Evolutionary conservation across 768 basidiomycete genomes (phyloP).

Genomic region (Agrocybe praecox): DNA sequence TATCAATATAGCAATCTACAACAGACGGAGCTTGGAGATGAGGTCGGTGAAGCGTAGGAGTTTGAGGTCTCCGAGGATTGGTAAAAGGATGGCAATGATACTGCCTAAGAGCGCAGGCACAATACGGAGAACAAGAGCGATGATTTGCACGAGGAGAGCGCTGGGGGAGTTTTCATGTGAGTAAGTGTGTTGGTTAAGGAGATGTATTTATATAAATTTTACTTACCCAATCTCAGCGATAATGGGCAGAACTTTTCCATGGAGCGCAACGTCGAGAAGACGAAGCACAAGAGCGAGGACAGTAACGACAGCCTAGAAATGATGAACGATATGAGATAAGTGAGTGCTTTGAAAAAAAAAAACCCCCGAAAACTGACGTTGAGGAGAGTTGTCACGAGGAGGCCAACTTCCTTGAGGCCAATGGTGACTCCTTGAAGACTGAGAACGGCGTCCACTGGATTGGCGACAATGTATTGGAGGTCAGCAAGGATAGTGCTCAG

Average conservation of each 20-base stretch:
- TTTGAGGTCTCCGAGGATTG: conserved; percentile 15
- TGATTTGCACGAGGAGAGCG: conserved; percentile 15
- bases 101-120: conserved; percentile 18
- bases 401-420: conserved; percentile 12
- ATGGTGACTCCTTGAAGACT: conserved; percentile 10
- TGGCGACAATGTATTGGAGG: conserved; percentile 14
- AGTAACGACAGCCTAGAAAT: conserved; percentile 8
- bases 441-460: conserved; percentile 15
- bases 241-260: conserved; percentile 12
- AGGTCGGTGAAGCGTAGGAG: neutral
- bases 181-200: neutral
- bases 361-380: conserved; percentile 17
- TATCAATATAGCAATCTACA: neutral
- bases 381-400: conserved; percentile 20
- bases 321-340: neutral
- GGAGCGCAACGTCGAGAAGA: conserved; percentile 10
- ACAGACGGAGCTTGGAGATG: conserved; percentile 10
- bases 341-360: neutral
- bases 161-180: conserved; percentile 6
- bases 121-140: conserved; percentile 14
- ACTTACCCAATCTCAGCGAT: conserved; percentile 21
- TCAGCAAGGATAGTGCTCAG: conserved; percentile 14
- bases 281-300: conserved; percentile 16
- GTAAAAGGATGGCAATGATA: conserved; percentile 14
- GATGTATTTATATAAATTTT: neutral